Conservation (phyloP, 345 rosid genomes). For the Dipteronia dyeriana region DNA sequence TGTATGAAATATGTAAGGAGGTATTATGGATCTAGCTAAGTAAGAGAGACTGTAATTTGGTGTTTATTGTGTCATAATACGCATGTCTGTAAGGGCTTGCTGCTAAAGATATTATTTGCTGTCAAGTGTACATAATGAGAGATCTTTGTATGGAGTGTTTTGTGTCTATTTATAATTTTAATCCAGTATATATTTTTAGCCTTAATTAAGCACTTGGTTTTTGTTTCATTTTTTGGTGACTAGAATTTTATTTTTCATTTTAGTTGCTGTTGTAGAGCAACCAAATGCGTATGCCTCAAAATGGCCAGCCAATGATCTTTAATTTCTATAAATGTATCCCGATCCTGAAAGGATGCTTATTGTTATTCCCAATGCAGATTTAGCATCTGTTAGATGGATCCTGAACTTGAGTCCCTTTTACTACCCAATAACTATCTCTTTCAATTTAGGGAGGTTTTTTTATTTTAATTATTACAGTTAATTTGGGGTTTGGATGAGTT, state of each 20-base stretch:
- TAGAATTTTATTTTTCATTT: neutral
- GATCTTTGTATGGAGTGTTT: neutral
- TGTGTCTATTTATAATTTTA: neutral
- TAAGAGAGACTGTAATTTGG: neutral
- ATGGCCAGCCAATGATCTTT: neutral
- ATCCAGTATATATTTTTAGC: neutral
- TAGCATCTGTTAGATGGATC: neutral
- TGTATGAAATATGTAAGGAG: neutral
- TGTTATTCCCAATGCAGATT: neutral
- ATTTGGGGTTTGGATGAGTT: too few species aligned
- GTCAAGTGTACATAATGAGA: constrained; percentile 20
- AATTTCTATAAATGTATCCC: neutral
- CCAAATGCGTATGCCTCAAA: neutral
- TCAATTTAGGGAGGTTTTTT: neutral
- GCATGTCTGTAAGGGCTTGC: constrained; percentile 3
- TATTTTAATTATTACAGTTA: too few species aligned
- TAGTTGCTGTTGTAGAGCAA: neutral
- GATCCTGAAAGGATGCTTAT: neutral
- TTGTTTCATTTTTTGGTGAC: neutral
- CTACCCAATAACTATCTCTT: neutral
- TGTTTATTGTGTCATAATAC: neutral
- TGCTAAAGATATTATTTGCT: neutral
- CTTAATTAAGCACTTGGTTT: neutral
- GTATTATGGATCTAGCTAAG: neutral
- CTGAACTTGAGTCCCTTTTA: neutral